These are phyloP conservation scores for Backusella macrospora DNA, from an alignment of 192 early-diverging fungal species.

Conservation along the genomic window DNA sequence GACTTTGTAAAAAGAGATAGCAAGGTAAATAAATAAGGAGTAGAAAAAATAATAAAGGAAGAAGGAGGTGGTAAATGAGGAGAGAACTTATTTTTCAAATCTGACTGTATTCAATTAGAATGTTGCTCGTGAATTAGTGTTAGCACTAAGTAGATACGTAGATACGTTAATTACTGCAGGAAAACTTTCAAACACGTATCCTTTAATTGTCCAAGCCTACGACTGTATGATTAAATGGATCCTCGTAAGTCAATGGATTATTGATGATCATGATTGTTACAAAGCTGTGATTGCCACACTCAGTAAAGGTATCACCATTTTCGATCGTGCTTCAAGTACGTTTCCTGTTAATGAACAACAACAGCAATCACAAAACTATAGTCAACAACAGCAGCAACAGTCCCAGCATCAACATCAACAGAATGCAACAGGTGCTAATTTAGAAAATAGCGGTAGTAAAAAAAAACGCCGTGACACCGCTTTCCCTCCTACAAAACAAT, in stretches of 20 bases:
- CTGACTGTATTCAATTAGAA: constrained; percentile 43
- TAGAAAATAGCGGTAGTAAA: constrained; percentile 29
- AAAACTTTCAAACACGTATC: constrained; percentile 55
- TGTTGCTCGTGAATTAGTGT: constrained; percentile 66
- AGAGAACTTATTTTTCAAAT: neutral
- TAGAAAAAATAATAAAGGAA: neutral
- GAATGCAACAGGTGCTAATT: neutral
- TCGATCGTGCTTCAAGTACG: constrained; percentile 44
- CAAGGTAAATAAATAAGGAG: constrained; percentile 45
- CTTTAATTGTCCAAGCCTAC: constrained; percentile 69
- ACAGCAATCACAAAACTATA: neutral
- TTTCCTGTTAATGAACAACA: constrained; percentile 23
- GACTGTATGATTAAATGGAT: constrained; percentile 80
- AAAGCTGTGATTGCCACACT: constrained; percentile 69
- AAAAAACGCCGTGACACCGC: constrained; percentile 43
- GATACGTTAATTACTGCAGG: constrained; percentile 61
- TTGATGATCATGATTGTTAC: constrained; percentile 69
- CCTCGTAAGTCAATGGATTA: constrained; percentile 76
- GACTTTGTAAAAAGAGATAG: constrained; percentile 68
- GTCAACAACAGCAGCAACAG: neutral
- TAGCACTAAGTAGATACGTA: constrained; percentile 73
- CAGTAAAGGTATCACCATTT: constrained; percentile 67
- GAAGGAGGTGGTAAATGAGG: constrained; percentile 12
- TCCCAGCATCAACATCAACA: neutral
- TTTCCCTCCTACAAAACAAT: constrained; percentile 45